These are phyloP conservation scores for Echium plantagineum DNA, from an alignment of 257 asterid species.

Conservation along the genomic window DNA sequence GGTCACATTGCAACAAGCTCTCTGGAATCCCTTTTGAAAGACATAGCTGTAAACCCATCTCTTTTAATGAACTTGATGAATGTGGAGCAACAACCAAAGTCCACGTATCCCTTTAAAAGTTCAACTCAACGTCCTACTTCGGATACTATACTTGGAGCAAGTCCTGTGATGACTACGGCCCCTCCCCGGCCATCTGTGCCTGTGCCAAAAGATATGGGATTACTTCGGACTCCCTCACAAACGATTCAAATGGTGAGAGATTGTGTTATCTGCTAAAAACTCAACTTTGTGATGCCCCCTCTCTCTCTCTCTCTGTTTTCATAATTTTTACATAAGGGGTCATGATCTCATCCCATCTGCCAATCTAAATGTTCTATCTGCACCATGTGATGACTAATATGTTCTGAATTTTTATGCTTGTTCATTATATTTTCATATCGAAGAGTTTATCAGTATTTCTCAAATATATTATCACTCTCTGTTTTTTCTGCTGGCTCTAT, in stretches of 20 bases:
- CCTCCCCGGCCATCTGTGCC: conserved; percentile 23
- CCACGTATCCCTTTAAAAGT: conserved; percentile 36
- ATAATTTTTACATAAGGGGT: neutral
- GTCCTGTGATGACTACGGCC: conserved; percentile 27
- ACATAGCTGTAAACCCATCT: conserved; percentile 68
- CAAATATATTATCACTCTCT: too few relatives aligned
- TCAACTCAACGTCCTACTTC: conserved; percentile 24
- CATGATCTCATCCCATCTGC: too few relatives aligned
- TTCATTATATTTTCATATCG: too few relatives aligned
- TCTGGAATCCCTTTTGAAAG: conserved; percentile 53
- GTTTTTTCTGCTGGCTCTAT: too few relatives aligned
- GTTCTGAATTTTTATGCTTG: too few relatives aligned
- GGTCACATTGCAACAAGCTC: conserved; percentile 34
- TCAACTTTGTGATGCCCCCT: neutral
- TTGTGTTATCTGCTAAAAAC: conserved; percentile 4
- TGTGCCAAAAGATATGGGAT: conserved; percentile 41
- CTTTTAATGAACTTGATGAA: conserved; percentile 59
- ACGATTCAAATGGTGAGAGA: conserved; percentile 41
- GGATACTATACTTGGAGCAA: conserved; percentile 38
- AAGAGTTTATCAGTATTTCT: too few relatives aligned
- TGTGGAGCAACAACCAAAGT: conserved; percentile 50
- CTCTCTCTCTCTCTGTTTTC: neutral
- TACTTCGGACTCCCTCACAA: conserved; percentile 33
- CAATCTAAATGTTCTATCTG: too few relatives aligned
- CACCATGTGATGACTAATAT: too few relatives aligned